Evolutionary conservation across 768 basidiomycete genomes (phyloP), one percentile per base, ranked within the genome.

Genomic region (Gloeostereum incarnatum): DNA sequence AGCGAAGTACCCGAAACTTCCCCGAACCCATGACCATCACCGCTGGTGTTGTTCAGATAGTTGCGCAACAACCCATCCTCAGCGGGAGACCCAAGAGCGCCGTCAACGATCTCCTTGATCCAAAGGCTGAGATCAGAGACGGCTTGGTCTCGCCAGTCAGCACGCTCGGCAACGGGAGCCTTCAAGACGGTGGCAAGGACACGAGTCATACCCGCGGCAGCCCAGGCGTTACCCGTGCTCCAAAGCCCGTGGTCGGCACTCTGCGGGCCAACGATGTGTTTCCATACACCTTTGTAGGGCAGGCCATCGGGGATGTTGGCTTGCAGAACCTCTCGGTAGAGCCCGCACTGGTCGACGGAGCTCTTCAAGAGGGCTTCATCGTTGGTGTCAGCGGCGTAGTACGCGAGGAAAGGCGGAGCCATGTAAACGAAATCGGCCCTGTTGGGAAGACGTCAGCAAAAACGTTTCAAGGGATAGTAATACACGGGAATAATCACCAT

Each of bases 221-320:
- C 81, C 84, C 84, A 85, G 0, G 62, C 80, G 45, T 85, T 86
- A 2, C 76, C 75, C 30, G 68, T 69, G 0, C 65, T 63, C 69
- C 69, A 72, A 1, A 69, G 41, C 2, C 68, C 68, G 0, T 56
- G 47, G 35, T 71, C 69, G 16, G 42, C 24, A 31, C 45, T 52
- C n/a, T 50, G 40, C 11, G 66, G 65, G 1, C 68, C 68, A 17
- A 62, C 44, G 29, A 71, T 70, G 39, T 59, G 56, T 4, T 43
- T 42, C 58, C 39, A 38, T 13, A 41, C 14, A 13, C 43, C 43
- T 11, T 38, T 25, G 33, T 31, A 42, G 3, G 42, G 20, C 13
- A 38, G 18, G 39, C 14, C 29, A 22, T 16, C n/a, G 27, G 36
- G 20, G 7, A 35, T 2, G 31, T 49, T 50, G 18, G 40, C 36